Evolutionary conservation across 306 rosid genomes (phyloP), one percentile per base, ranked within the genome.

Genomic region (Cucumis sativus): DNA sequence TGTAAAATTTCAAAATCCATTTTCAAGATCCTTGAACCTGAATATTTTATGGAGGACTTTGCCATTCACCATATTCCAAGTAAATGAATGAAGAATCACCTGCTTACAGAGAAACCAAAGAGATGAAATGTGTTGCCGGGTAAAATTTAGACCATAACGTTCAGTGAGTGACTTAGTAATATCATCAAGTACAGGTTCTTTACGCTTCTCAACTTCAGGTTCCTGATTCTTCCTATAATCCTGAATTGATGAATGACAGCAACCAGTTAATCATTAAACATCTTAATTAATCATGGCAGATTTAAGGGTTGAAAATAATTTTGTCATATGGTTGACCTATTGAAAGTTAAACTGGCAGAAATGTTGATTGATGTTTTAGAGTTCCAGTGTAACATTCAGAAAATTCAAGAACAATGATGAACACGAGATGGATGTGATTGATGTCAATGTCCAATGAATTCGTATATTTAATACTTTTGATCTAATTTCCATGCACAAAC

Each of bases 81-180:
- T 73, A 17, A 5, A 51, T 51, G 67, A 74, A 9, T 49, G 56
- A 77, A 17, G 55, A 77, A 79, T 80, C 63, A 95, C 97, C 97
- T 95, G 96, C 87, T 95, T 95, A 87, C 98, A 95, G 37, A 95
- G 83, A 85, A 95, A 95, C 97, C 97, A 95, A 39, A 95, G 91
- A 75, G 96, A 89, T 79, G 98, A 79, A 62, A 81, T 81, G 78
- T 85, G 89, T 66, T 92, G 89, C 82, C 89, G 87, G 3, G 93
- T 89, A 84, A 95, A 95, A 82, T 87, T 92, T 84, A 95, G 83
- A 59, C 81, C 82, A 81, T 87, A 83, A 23, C 92, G 96, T 75
- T 71, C 82, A 16, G 77, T 79, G 79, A 95, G 64, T 64, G 86
- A 77, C 79, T 87, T 78, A 18, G 97, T 87, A 67, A 92, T 89